A percentile compares a stretch with the other conserved stretches of the same genome.
These are phyloP conservation scores for Cercospora citrullina DNA, from an alignment of 2,329 filamentous ascomycete species.

Conservation along the genomic window DNA sequence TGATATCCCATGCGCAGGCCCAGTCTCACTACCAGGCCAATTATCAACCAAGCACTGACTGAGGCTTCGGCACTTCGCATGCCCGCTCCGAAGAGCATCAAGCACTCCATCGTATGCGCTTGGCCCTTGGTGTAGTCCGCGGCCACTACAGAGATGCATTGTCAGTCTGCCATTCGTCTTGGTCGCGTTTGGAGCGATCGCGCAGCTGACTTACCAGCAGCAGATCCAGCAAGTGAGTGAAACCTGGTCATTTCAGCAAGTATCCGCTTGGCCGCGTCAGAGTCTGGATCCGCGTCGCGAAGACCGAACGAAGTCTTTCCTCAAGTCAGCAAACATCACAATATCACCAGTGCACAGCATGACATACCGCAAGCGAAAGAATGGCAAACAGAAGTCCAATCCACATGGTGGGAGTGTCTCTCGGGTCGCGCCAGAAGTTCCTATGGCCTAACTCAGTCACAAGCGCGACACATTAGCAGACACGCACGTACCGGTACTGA, in stretches of 20 bases:
- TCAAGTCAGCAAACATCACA: not conserved
- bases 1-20: conserved; percentile 50
- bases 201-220: conserved; percentile 21
- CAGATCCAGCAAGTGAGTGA: conserved; percentile 36
- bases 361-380: conserved; percentile 42
- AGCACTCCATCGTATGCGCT: conserved; percentile 45
- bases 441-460: not conserved
- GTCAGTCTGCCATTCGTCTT: not conserved
- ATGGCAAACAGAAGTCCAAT: conserved; percentile 52
- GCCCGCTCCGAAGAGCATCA: conserved; percentile 41
- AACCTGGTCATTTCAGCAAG: conserved; percentile 32
- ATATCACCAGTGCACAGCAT: not conserved
- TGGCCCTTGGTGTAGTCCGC: conserved; percentile 48
- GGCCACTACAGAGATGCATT: conserved; percentile 19
- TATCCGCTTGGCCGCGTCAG: conserved; percentile 23
- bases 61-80: conserved; percentile 34
- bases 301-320: conserved; percentile 29
- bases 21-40: conserved; percentile 44
- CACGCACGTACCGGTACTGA: conserved; percentile 41
- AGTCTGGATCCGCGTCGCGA: conserved; percentile 30
- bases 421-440: conserved; percentile 47
- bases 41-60: conserved; percentile 45
- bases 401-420: conserved; percentile 46
- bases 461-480: not conserved
- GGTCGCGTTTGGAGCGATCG: not conserved